Evolutionary conservation across 148 eudicot genomes (phyloP).

Genomic region (Heliamphora exappendiculata): DNA sequence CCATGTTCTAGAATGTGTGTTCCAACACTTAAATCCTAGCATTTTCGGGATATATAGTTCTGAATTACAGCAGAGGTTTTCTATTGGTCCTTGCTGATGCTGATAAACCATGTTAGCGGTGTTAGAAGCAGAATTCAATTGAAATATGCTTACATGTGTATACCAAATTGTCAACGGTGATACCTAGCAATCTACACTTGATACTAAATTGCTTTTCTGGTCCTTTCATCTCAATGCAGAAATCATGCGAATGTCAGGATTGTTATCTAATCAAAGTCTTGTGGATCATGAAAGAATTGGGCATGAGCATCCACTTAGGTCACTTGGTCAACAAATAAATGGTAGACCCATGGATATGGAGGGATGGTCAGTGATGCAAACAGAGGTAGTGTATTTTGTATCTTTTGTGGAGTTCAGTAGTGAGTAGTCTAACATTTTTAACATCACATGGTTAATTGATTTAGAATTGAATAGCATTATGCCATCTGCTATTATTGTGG

Average conservation of each 20-base stretch:
- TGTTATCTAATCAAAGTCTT: slow-evolving; percentile 20
- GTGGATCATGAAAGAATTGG: slow-evolving; percentile 32
- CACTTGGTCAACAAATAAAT: slow-evolving; percentile 28
- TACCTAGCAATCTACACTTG: background rate
- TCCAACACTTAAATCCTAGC: background rate
- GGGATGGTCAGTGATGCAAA: slow-evolving; percentile 27
- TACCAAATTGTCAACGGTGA: background rate
- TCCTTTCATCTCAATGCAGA: slow-evolving; percentile 27
- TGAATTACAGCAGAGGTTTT: background rate
- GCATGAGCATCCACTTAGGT: slow-evolving; percentile 26
- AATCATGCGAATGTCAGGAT: slow-evolving; percentile 28
- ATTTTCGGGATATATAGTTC: background rate
- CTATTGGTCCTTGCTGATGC: background rate
- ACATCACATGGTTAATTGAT: background rate
- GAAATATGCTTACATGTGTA: background rate
- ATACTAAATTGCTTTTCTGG: slow-evolving; percentile 2
- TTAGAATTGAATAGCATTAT: background rate
- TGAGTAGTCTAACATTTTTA: background rate
- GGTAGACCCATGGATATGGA: slow-evolving; percentile 31
- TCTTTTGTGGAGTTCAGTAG: background rate
- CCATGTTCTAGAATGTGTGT: background rate
- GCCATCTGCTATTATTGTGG: background rate
- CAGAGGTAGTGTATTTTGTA: slow-evolving; percentile 23
- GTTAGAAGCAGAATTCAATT: background rate
- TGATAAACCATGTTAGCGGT: background rate